Base-by-base conservation (phyloP, 2,329 filamentous ascomycete genomes). In the Claviceps africana region DNA sequence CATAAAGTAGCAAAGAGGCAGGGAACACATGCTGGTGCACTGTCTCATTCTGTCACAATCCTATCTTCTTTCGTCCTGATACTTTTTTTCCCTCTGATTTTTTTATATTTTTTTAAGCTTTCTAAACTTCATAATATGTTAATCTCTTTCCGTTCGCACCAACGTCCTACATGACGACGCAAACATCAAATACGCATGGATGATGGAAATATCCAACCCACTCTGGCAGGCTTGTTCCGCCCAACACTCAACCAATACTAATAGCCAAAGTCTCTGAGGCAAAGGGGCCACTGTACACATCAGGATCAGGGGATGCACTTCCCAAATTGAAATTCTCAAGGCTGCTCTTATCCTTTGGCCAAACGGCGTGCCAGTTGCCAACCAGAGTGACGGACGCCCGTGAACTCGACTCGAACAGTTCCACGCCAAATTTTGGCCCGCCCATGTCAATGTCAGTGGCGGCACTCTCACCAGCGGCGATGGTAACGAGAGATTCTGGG, bases 381-480 rank as follows among this genome's bases (percentile, higher is more conserved):
- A 21, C 11, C n/a, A 50, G 10, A 7, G n/a, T 22, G 37, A 50
- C 35, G 7, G 37, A 43, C 1, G 39, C 48, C 15, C 17, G 43
- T 2, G 40, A 44, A 11, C 33, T 39, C 48, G 39, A 43, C n/a
- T 37, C 17, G n/a, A 48, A 21, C 15, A 39, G 2, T 15, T 47
- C 19, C 17, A 42, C 43, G 4, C 40, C 47, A 11, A 48, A 22
- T 10, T 19, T 19, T 11, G 7, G 19, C 33, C 47, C 47, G 22
- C 19, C 19, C 10, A 48, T 4, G 1, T 9, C n/a, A 25, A 48
- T 28, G 7, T 48, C 31, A 13, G 10, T 48, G 8, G 21, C 35
- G 7, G 63, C 62, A 52, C 59, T 67, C 25, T 56, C 52, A 2
- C 61, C 39, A 33, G 47, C 33, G 21, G 31, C 47, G 25, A 48